Base-by-base conservation (phyloP, 495 filamentous ascomycete species). In the Hyaloscypha bicolor region DNA sequence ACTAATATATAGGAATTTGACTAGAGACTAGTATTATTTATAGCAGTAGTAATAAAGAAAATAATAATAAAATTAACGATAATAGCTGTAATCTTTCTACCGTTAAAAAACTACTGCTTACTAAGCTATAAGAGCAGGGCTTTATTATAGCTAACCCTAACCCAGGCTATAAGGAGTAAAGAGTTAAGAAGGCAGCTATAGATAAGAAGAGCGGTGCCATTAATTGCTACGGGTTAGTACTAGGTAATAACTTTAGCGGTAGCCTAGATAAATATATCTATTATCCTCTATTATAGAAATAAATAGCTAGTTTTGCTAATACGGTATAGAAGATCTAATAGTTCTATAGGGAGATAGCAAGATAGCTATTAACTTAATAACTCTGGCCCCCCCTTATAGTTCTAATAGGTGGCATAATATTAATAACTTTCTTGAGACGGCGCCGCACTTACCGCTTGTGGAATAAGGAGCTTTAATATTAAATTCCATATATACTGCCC, bases 371-470 rank as follows among this genome's bases (percentile, higher is more conserved):
- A 42, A 65, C 55, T 65, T 55, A n/a, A 69, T 32, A 61, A 65
- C 35, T 65, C 63, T 45, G 30, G 59, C 64, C 64, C 60, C 25
- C 61, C 30, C 62, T 52, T 25, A 21, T 31, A 66, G 51, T 70
- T 30, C 37, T 53, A 33, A 70, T 68, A 33, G 3, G 52, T 68
- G 25, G 69, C 60, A 71, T 42, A 55, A 71, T 68, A 71, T 71
- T 68, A 52, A 71, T 71, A 33, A 71, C 69, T 64, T 64, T 25
- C 68, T 31, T 35, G 59, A 66, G 68, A 63, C 31, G 29, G 55
- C 55, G 32, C 29, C 33, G 60, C 62, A 51, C 64, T 65, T 69
- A 37, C 53, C 9, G 48, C 61, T 14, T 33, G 3, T 33, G 22
- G 22, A 69, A 65, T 30, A 37, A 60, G 55, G 52, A 55, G 29